phyloP scores from a whole-genome alignment of 108 stramenopile genomes.

The Skeletonema menzelii region DNA sequence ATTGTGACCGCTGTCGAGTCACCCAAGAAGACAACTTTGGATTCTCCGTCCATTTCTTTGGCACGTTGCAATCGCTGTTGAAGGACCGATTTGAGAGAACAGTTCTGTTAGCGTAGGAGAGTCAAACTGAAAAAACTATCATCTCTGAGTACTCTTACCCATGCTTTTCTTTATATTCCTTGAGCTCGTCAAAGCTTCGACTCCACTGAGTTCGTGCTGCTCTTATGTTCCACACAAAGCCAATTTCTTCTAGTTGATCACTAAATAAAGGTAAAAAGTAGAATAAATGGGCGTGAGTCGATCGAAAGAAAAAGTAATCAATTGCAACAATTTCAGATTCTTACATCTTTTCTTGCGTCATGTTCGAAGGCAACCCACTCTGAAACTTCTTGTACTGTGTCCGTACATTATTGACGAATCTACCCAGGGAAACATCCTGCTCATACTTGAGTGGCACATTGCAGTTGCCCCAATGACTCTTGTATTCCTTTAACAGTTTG shows the following conservation, averaged over 20 bases:
- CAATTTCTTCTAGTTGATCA: conserved; percentile 18
- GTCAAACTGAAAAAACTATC: not conserved
- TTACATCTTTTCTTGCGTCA: conserved; percentile 26
- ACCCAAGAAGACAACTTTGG: conserved; percentile 27
- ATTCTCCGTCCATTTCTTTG: conserved; percentile 21
- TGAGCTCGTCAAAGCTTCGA: conserved; percentile 25
- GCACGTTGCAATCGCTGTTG: conserved; percentile 19
- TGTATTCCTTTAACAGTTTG: conserved; percentile 7
- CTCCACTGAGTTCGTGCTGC: conserved; percentile 21
- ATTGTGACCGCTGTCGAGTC: conserved; percentile 11
- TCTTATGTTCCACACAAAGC: conserved; percentile 27
- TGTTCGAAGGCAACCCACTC: conserved; percentile 25
- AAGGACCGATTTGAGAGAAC: conserved; percentile 4
- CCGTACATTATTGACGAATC: conserved; percentile 35
- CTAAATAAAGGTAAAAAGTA: not conserved
- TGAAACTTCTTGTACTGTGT: conserved; percentile 39
- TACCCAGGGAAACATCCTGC: conserved; percentile 25
- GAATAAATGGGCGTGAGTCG: not conserved
- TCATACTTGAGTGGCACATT: conserved; percentile 43
- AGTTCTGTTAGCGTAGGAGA: not conserved
- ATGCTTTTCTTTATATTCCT: conserved; percentile 21
- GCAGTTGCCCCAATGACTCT: conserved; percentile 28
- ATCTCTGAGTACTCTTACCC: conserved; percentile 5
- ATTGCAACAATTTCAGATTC: not conserved
- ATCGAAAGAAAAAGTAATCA: not conserved